Base-by-base conservation (phyloP, 371 early-diverging fungal species). In the Mortierella sp. region DNA sequence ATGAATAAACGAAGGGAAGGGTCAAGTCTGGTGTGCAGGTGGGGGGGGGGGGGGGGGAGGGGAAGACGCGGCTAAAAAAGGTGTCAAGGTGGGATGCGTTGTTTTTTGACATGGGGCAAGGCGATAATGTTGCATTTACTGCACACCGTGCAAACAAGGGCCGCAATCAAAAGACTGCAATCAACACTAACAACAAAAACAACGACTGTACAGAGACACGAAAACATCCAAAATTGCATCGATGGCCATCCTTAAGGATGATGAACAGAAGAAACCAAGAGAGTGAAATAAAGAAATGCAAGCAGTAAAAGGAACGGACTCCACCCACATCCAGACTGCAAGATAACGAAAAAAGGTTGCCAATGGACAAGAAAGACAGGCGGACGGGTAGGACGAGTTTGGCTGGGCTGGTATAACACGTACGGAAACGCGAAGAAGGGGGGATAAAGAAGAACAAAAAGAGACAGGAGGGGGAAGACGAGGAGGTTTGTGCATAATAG, bases 401-500 rank as follows among this genome's bases (percentile, higher is more conserved):
- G 61, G 34, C 34, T 19, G 34, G 34, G 37, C 22, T 61, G 61
- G 61, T 66, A 44, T 29, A 19, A 39, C 45, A 44, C 29, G 43
- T 24, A 44, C 22, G 34, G 52, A 68, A 34, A 52, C 48, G 40
- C 40, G 22, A 52, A 19, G 53, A 50, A 9, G 34, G 48, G 22
- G 48, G 37, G 45, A 45, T 7, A 19, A 29, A 24, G 52, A 48
- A 43, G 29, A 29, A 53, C 26, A 53, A 41, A 29, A 26, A 37
- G 68, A 40, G 41, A 40, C 45, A 47, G 11, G 52, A 52, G 22
- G 24, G 8, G 2, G 39, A 11, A 14, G 29, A 22, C 14, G 11
- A 22, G 63, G 37, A 47, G 40, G 64, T 37, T 34, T 43, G 71
- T 43, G 45, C 37, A 71, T 47, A 40, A 71, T 47, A 40, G 63